Percentiles rank a stretch among this genome's conserved stretches.
These are phyloP conservation scores for Boletellus ananiceps DNA, from an alignment of 768 basidiomycete genomes.

Conservation along the genomic window DNA sequence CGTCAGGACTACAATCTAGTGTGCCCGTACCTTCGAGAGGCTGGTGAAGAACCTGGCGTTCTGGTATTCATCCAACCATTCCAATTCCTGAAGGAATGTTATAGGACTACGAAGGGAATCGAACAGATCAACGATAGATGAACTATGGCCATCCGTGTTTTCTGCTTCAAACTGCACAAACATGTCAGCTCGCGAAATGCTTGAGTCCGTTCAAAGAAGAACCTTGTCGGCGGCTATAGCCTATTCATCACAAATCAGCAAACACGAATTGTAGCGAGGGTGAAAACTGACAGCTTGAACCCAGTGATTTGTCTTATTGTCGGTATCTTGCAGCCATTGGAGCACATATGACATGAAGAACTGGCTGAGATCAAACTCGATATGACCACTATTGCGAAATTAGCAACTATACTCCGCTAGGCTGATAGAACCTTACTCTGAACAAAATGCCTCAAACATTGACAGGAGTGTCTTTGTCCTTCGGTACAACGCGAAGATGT, in stretches of 20 bases:
- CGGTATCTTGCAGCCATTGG: constrained; percentile 85
- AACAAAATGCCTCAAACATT: constrained; percentile 81
- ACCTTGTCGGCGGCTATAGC: constrained; percentile 85
- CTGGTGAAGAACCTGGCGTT: constrained; percentile 87
- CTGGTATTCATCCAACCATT: constrained; percentile 91
- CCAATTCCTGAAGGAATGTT: constrained; percentile 78
- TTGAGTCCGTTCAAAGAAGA: constrained; percentile 6
- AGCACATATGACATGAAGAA: constrained; percentile 88
- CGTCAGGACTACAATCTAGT: not conserved
- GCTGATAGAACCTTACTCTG: constrained; percentile 49
- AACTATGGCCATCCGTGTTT: constrained; percentile 79
- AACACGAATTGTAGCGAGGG: not conserved
- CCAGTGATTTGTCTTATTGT: constrained; percentile 90
- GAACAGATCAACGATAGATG: constrained; percentile 96
- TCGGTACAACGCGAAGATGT: constrained; percentile 84
- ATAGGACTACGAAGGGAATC: constrained; percentile 90
- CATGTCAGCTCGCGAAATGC: constrained; percentile 2
- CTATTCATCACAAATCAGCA: constrained; percentile 32
- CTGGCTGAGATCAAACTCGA: constrained; percentile 63
- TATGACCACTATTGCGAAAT: constrained; percentile 39
- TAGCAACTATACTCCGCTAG: not conserved
- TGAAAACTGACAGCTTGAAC: constrained; percentile 71
- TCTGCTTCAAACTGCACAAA: constrained; percentile 68
- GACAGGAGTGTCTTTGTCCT: constrained; percentile 66
- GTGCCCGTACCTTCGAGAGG: constrained; percentile 69